Percentiles rank a stretch among this genome's conserved stretches.
These are phyloP conservation scores for Solanum lignicaule DNA, from an alignment of 257 asterid genomes.

Conservation along the genomic window DNA sequence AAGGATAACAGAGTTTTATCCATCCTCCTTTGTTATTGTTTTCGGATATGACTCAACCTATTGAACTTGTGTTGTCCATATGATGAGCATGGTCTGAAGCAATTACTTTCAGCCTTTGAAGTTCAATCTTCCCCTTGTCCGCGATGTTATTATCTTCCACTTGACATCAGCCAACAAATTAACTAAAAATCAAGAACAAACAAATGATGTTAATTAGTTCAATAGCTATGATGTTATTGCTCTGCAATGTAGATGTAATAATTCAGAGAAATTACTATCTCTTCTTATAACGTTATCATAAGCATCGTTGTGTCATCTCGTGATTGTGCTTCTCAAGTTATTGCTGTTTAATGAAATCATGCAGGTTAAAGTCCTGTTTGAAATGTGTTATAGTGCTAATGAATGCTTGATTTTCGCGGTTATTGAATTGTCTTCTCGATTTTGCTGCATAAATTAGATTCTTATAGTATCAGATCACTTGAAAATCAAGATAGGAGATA, in stretches of 20 bases:
- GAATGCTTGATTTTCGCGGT: neutral
- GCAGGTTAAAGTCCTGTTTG: neutral
- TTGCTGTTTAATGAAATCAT: neutral
- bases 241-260: neutral
- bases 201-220: neutral
- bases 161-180: neutral
- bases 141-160: neutral
- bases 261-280: neutral
- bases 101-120: neutral
- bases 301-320: neutral
- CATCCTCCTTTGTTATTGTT: neutral
- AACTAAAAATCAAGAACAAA: neutral
- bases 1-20: neutral
- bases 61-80: neutral
- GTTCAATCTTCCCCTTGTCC: neutral
- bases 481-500: neutral
- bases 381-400: neutral
- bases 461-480: neutral
- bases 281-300: neutral
- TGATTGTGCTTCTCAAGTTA: neutral
- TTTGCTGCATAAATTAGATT: neutral
- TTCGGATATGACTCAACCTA: neutral
- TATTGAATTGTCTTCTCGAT: neutral
- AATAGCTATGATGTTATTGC: neutral
- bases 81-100: neutral